These are phyloP conservation scores for Heimioporus sp. DNA, from an alignment of 768 basidiomycete species.

Conservation along the genomic window DNA sequence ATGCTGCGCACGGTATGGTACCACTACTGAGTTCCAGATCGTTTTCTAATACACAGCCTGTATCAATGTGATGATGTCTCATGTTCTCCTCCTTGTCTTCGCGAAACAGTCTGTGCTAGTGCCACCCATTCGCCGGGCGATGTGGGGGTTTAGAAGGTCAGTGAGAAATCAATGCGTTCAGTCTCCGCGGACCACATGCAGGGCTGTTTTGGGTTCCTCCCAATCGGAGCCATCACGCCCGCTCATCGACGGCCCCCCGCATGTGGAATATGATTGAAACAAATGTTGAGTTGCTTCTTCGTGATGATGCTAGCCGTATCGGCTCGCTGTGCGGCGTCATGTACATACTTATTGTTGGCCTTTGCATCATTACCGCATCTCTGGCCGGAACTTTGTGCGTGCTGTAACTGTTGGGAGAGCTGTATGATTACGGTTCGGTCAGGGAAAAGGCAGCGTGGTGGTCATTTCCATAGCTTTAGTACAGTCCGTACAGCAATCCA, in stretches of 20 bases:
- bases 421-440: not conserved
- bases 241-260: conserved; percentile 25
- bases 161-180: conserved; percentile 4
- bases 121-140: conserved; percentile 9
- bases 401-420: conserved; percentile 14
- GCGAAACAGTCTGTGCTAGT: conserved; percentile 5
- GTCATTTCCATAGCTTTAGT: not conserved
- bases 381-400: conserved; percentile 14
- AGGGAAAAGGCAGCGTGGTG: conserved; percentile 20
- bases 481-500: too few relatives aligned
- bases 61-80: not conserved
- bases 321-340: conserved; percentile 10
- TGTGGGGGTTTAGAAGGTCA: conserved; percentile 1
- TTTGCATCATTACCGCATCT: conserved; percentile 23
- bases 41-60: too few relatives aligned
- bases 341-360: conserved; percentile 9
- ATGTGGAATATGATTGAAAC: conserved; percentile 11
- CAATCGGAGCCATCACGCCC: conserved; percentile 14
- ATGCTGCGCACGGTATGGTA: too few relatives aligned
- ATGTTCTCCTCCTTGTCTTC: conserved; percentile 5
- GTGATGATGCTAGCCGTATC: conserved; percentile 15
- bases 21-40: too few relatives aligned
- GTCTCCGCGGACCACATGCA: conserved; percentile 26
- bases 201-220: conserved; percentile 10
- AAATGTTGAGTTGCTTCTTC: conserved; percentile 10